phyloP scores from a whole-genome alignment of 2,329 filamentous ascomycete species.

The Colletotrichum tropicicola region DNA sequence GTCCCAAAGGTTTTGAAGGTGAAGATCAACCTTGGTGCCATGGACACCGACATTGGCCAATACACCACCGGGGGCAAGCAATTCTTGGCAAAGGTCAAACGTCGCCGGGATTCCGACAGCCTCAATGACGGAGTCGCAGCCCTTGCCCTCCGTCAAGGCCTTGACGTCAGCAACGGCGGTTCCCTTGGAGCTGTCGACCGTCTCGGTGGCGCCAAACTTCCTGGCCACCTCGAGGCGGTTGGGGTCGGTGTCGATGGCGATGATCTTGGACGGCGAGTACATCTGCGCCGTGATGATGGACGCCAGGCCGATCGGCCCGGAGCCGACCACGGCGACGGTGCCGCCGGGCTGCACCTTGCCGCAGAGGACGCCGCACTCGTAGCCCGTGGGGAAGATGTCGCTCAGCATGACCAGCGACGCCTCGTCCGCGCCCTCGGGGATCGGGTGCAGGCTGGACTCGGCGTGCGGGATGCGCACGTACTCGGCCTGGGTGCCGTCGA shows the following conservation, averaged over 20 bases:
- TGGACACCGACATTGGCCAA: conserved; percentile 69
- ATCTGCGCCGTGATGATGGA: conserved; percentile 45
- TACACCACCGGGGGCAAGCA: conserved; percentile 61
- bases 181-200: conserved; percentile 46
- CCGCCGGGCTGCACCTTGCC: conserved; percentile 69
- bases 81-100: conserved; percentile 60
- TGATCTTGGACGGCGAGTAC: conserved; percentile 60
- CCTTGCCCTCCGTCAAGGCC: conserved; percentile 56
- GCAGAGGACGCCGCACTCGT: conserved; percentile 65
- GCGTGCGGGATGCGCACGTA: conserved; percentile 72
- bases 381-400: conserved; percentile 58
- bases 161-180: conserved; percentile 49
- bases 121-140: conserved; percentile 67
- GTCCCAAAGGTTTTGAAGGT: conserved; percentile 63
- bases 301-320: conserved; percentile 71
- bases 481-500: conserved; percentile 63
- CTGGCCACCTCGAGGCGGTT: conserved; percentile 56
- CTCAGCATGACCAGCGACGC: conserved; percentile 60
- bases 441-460: conserved; percentile 70
- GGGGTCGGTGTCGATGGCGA: conserved; percentile 61
- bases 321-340: conserved; percentile 69
- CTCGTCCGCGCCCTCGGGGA: conserved; percentile 57
- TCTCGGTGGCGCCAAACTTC: conserved; percentile 56
- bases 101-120: conserved; percentile 63
- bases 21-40: conserved; percentile 59